Evolutionary conservation across 441 rosid species (phyloP).

Genomic region (Geranium incanum): DNA sequence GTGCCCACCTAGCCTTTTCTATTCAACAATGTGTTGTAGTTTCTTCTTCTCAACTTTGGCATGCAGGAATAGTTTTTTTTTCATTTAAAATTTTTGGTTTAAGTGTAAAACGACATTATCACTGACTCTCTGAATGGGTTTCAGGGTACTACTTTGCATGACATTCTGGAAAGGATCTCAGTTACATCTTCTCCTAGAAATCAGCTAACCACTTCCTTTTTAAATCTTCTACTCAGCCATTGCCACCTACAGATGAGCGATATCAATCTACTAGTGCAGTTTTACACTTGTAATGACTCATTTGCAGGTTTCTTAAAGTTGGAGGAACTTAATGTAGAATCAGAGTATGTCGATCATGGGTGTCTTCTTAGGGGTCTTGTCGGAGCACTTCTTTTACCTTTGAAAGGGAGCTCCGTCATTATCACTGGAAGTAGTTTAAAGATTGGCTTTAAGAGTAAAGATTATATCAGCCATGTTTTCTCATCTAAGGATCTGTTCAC

Average conservation of each 20-base stretch:
- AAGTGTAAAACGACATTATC: neutral
- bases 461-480: conserved; percentile 29
- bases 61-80: conserved; percentile 5
- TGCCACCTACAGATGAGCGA: conserved; percentile 42
- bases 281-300: conserved; percentile 40
- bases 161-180: conserved; percentile 47
- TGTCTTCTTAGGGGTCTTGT: conserved; percentile 51
- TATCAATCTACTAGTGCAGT: conserved; percentile 41
- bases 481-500: conserved; percentile 33
- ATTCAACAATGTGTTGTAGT: neutral
- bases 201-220: conserved; percentile 41
- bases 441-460: conserved; percentile 50
- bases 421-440: conserved; percentile 44
- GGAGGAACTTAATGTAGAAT: conserved; percentile 50
- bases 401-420: conserved; percentile 40
- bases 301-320: conserved; percentile 40
- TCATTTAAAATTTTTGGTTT: neutral
- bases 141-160: conserved; percentile 73
- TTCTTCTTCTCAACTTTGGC: neutral
- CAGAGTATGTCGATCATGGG: conserved; percentile 40
- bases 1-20: neutral
- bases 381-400: conserved; percentile 43
- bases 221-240: conserved; percentile 59
- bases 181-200: conserved; percentile 31
- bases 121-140: conserved; percentile 13